Evolutionary conservation across 208 protist species (phyloP).

Genomic region (Tritrichomonas foetus): DNA sequence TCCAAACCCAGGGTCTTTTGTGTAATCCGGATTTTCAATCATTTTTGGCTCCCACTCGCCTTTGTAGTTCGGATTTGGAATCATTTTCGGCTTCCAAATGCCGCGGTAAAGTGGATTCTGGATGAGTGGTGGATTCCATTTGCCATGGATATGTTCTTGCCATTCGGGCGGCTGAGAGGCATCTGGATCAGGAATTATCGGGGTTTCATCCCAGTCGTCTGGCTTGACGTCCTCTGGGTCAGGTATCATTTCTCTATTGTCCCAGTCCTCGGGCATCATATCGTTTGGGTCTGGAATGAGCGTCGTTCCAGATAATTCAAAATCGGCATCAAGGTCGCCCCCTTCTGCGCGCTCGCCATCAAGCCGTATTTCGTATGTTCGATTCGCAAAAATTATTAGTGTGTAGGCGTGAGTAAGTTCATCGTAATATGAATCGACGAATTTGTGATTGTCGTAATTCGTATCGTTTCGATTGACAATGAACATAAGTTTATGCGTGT

Average conservation of each 20-base stretch:
- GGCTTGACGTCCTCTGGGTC: constrained; percentile 50
- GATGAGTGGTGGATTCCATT: constrained; percentile 55
- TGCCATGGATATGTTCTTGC: constrained; percentile 59
- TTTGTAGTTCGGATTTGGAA: constrained; percentile 61
- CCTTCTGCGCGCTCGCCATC: constrained; percentile 49
- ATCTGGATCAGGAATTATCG: constrained; percentile 44
- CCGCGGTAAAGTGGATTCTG: constrained; percentile 58
- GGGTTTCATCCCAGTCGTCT: constrained; percentile 38
- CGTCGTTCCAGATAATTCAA: constrained; percentile 41
- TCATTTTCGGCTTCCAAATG: constrained; percentile 59
- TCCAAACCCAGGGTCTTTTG: constrained; percentile 47
- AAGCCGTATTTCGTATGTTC: constrained; percentile 55
- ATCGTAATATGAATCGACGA: constrained; percentile 34
- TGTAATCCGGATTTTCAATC: constrained; percentile 58
- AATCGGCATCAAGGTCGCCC: constrained; percentile 32
- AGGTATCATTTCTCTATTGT: constrained; percentile 46
- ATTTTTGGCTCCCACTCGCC: constrained; percentile 52
- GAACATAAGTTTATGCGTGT: constrained; percentile 47
- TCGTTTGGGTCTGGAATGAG: constrained; percentile 51
- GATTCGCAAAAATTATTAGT: constrained; percentile 26
- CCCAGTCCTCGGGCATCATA: constrained; percentile 53
- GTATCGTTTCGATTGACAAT: constrained; percentile 55
- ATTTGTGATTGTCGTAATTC: constrained; percentile 41
- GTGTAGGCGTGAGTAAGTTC: constrained; percentile 46
- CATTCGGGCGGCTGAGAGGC: constrained; percentile 45